A percentile compares a stretch with the other conserved stretches of the same genome.
These are phyloP conservation scores for Chenopodium berlandieri DNA, from an alignment of 148 eudicot species.

Conservation along the genomic window DNA sequence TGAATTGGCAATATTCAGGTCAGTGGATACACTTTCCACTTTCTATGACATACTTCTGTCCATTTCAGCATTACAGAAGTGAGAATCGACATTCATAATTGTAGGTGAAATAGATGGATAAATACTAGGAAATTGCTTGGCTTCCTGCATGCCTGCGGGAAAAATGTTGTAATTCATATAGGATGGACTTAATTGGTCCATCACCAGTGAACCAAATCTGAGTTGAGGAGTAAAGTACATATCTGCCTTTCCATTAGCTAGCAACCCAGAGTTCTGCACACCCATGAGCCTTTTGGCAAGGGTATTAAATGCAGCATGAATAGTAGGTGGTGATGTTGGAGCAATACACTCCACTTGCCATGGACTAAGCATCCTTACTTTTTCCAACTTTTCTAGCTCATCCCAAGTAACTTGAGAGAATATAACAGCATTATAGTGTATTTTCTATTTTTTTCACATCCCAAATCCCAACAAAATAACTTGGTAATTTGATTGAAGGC, in stretches of 20 bases:
- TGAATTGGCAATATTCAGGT: conserved; percentile 29
- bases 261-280: conserved; percentile 30
- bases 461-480: background rate
- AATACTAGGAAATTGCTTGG: conserved; percentile 61
- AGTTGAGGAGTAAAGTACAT: conserved; percentile 27
- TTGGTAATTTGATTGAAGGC: background rate
- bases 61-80: too few relatives aligned
- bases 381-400: conserved; percentile 13
- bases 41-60: conserved; percentile 20
- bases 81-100: conserved; percentile 24
- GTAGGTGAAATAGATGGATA: conserved; percentile 33
- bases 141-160: conserved; percentile 96
- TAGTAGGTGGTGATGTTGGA: conserved; percentile 23
- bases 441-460: too few relatives aligned
- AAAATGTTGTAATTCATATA: conserved; percentile 37
- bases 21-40: conserved; percentile 42
- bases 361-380: conserved; percentile 50
- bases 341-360: conserved; percentile 64
- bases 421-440: too few relatives aligned
- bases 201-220: conserved; percentile 33
- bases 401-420: conserved; percentile 66
- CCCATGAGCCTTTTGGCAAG: conserved; percentile 41
- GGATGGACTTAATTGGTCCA: conserved; percentile 42
- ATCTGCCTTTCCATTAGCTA: conserved; percentile 38
- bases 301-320: conserved; percentile 33